Base-by-base conservation (phyloP, 768 basidiomycete species). In the Boletus edulis region DNA sequence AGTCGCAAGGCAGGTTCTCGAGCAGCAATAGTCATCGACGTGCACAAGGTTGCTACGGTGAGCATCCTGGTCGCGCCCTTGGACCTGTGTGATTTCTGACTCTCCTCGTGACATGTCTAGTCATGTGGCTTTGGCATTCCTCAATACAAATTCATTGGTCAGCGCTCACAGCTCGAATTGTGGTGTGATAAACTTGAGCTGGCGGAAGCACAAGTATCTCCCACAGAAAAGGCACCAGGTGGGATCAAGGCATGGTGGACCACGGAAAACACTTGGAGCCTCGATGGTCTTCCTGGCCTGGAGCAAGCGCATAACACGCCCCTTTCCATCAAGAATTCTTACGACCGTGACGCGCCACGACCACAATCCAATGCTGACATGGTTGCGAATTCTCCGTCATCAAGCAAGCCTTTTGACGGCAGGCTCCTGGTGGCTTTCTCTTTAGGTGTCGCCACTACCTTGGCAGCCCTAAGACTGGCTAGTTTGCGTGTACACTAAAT, bases 101-200 rank as follows among this genome's bases (percentile, higher is more conserved):
- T 4, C 13, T 35, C 17, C 10, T 37, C 37, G 11, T 5, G 51
- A n/a, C 20, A 24, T 17, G n/a, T 18, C 24, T 57, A 87, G 87
- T 85, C 85, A 2, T 89, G 85, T 59, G 85, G 87, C 20, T 87
- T 77, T 59, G 78, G 78, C 0, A 78, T 87, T 24, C 86, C 87
- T 3, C 78, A 77, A 60, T 87, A 81, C 64, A 72, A 76, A 41
- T 88, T 81, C 70, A 68, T 79, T 39, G 71, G 74, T 5, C 81
- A 85, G 52, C 83, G 87, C 24, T 78, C 75, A 2, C 75, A 75
- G 10, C 79, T 84, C 15, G 72, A 79, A 40, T 73, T 78, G 29
- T 80, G 68, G 67, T 75, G 75, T 31, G 72, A 68, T 10, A 70
- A 67, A 55, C 73, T 76, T 49, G 84, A 87, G 65, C 49, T 49